A percentile compares a stretch with the other conserved stretches of the same genome.
phyloP scores from a whole-genome alignment of 2,329 filamentous ascomycete genomes.

The Xylariaceae sp. region DNA sequence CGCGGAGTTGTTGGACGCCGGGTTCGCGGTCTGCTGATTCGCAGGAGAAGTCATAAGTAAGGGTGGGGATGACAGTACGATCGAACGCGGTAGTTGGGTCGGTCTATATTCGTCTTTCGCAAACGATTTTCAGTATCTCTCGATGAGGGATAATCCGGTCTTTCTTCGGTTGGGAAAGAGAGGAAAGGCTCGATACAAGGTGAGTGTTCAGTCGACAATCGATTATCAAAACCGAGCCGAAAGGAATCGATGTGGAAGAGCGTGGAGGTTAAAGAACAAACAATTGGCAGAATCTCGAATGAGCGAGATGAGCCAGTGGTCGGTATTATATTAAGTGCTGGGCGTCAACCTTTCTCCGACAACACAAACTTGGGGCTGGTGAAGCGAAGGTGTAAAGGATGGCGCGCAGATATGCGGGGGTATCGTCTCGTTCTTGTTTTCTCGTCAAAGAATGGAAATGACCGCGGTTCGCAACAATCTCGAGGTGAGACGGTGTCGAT shows the following conservation, averaged over 20 bases:
- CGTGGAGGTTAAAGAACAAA: too few species aligned
- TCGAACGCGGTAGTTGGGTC: conserved; percentile 16
- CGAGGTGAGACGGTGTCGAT: neutral
- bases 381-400: too few species aligned
- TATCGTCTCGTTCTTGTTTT: too few species aligned
- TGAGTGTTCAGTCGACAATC: conserved; percentile 12
- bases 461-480: too few species aligned
- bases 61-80: conserved; percentile 25
- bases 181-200: conserved; percentile 13
- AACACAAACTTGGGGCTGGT: neutral
- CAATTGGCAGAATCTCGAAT: too few species aligned
- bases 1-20: conserved; percentile 54
- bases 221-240: conserved; percentile 28
- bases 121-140: conserved; percentile 11
- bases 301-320: conserved; percentile 3
- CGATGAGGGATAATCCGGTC: neutral
- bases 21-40: conserved; percentile 47
- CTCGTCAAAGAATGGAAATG: too few species aligned
- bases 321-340: conserved; percentile 17
- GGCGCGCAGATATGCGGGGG: too few species aligned
- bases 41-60: conserved; percentile 63
- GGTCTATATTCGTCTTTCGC: neutral
- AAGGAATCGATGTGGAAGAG: conserved; percentile 1
- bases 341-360: conserved; percentile 8
- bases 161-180: conserved; percentile 13